Percentiles rank a stretch among this genome's conserved stretches.
phyloP scores from a whole-genome alignment of 169 alveolate genomes.

The Cryptosporidium ubiquitum region DNA sequence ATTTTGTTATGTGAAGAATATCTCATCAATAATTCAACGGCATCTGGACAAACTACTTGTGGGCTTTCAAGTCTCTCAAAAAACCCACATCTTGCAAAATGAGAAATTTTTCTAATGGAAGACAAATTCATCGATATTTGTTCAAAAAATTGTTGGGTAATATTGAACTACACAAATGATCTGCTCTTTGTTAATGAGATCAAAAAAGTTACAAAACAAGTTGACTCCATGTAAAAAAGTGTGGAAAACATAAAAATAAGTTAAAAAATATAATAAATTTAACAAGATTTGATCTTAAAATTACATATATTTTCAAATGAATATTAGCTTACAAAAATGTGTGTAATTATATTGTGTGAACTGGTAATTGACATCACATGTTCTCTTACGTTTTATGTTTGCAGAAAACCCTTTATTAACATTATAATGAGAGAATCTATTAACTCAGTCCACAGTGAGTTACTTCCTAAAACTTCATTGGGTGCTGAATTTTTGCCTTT shows the following conservation, averaged over 20 bases:
- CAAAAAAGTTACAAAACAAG: not conserved
- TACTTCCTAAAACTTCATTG: constrained; percentile 38
- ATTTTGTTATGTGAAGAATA: not conserved
- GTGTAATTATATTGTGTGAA: constrained; percentile 33
- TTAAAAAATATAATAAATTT: not conserved
- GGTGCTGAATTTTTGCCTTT: constrained; percentile 50
- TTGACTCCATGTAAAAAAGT: constrained; percentile 1
- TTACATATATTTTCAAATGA: not conserved
- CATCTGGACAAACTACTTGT: constrained; percentile 47
- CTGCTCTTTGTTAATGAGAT: too few species aligned
- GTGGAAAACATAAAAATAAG: constrained; percentile 9
- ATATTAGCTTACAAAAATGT: not conserved
- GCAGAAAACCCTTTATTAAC: not conserved
- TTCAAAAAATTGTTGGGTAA: not conserved
- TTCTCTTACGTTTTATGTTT: not conserved
- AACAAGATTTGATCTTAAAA: not conserved
- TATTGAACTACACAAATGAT: too few species aligned
- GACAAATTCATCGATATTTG: constrained; percentile 13
- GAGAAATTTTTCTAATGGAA: constrained; percentile 21
- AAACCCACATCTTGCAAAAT: constrained; percentile 63
- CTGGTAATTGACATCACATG: not conserved
- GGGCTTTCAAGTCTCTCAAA: constrained; percentile 34
- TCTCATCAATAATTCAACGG: constrained; percentile 24
- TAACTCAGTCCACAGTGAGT: constrained; percentile 3
- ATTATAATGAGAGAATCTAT: constrained; percentile 14